Evolutionary conservation across 2,329 filamentous ascomycete genomes (phyloP).

Genomic region (Fusarium newnesense): DNA sequence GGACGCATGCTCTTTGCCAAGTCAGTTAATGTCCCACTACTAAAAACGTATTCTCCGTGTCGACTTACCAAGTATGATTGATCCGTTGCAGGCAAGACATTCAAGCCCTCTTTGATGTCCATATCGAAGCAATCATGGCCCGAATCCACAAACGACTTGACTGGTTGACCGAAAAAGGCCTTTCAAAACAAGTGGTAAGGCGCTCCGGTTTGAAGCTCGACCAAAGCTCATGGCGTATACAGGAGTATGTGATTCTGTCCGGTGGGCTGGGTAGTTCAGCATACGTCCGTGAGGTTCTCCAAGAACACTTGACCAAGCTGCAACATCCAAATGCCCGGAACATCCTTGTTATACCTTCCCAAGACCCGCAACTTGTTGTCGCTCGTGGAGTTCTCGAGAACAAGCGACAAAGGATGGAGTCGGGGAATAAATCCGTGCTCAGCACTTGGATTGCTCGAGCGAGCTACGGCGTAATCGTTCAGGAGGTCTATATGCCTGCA

Average conservation of each 20-base stretch:
- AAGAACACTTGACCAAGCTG: slow-evolving; percentile 49
- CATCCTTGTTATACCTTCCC: slow-evolving; percentile 26
- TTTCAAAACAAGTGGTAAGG: slow-evolving; percentile 50
- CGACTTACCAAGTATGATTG: background rate
- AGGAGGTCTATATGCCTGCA: slow-evolving; percentile 30
- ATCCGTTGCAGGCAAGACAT: slow-evolving; percentile 51
- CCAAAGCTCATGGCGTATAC: background rate
- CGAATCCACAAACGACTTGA: slow-evolving; percentile 54
- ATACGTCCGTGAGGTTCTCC: slow-evolving; percentile 57
- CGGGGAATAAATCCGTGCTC: slow-evolving; percentile 21
- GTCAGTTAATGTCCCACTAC: slow-evolving; percentile 42
- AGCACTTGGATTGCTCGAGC: slow-evolving; percentile 36
- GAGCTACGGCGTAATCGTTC: slow-evolving; percentile 37
- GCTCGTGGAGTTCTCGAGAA: slow-evolving; percentile 31
- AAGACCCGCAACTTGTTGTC: slow-evolving; percentile 30
- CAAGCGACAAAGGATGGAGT: slow-evolving; percentile 24
- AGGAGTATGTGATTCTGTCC: slow-evolving; percentile 57
- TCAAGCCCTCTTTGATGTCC: slow-evolving; percentile 54
- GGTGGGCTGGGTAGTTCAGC: slow-evolving; percentile 58
- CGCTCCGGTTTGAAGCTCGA: background rate
- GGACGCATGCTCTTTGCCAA: slow-evolving; percentile 54
- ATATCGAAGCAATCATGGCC: slow-evolving; percentile 46
- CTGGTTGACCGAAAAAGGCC: slow-evolving; percentile 48
- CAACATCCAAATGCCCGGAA: slow-evolving; percentile 46
- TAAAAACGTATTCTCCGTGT: background rate